These are phyloP conservation scores for Phycomyces blakesleeanus DNA, from an alignment of 192 early-diverging fungal species.

Conservation along the genomic window DNA sequence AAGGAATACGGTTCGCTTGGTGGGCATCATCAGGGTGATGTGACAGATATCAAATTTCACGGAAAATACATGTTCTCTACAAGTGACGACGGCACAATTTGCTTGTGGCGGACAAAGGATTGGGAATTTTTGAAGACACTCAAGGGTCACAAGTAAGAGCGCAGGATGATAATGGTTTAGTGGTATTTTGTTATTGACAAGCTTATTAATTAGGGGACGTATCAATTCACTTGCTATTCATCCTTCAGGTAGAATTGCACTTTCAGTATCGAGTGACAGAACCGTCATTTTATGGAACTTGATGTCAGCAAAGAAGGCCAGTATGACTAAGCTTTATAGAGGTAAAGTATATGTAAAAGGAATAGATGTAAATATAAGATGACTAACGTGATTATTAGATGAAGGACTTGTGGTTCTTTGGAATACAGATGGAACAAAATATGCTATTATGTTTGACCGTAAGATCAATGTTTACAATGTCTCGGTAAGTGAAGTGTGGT, in stretches of 20 bases:
- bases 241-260: conserved; percentile 90
- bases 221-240: conserved; percentile 86
- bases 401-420: conserved; percentile 54
- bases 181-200: background rate
- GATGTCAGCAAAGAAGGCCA: conserved; percentile 69
- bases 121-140: conserved; percentile 94
- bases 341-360: conserved; percentile 23
- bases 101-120: conserved; percentile 90
- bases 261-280: conserved; percentile 75
- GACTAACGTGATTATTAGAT: conserved; percentile 18
- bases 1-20: conserved; percentile 89
- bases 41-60: conserved; percentile 83
- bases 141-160: conserved; percentile 67
- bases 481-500: conserved; percentile 43
- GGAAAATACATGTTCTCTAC: conserved; percentile 83
- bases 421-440: conserved; percentile 53
- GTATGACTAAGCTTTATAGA: conserved; percentile 41
- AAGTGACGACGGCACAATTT: conserved; percentile 85
- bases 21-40: conserved; percentile 85
- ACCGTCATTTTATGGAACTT: conserved; percentile 75
- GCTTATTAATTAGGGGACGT: conserved; percentile 45
- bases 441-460: conserved; percentile 54
- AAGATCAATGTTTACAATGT: conserved; percentile 54
- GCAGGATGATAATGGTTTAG: background rate
- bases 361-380: background rate